Evolutionary conservation across 495 filamentous ascomycete species (phyloP), one percentile per base, ranked within the genome.

Genomic region (Podospora anserina): DNA sequence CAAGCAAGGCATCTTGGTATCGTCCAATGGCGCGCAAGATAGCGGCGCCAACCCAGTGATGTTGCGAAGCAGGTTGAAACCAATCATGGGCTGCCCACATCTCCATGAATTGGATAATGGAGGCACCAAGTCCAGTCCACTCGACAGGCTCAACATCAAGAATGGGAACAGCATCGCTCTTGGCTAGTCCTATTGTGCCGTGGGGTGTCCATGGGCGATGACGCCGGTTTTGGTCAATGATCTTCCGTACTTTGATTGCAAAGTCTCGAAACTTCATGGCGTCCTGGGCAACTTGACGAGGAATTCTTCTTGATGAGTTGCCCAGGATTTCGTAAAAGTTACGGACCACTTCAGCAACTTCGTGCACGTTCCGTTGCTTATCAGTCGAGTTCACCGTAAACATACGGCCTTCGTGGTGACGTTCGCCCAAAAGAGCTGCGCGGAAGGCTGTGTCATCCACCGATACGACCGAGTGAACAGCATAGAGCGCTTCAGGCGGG

Each of bases 1-100:
- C 82, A n/a, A 92, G 76, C n/a, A 60, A 61, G 15, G 85, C 77
- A 3, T 85, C 84, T 30, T 81, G 78, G 75, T 98, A 98, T 72
- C 90, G 84, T 3, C 85, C 87, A 4, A 88, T 84, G 0, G 89
- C 86, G 18, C 91, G 88, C 75, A 97, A 82, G 49, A 98, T 85
- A 62, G 88, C 81, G 5, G 91, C 87, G 20, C 89, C 90, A 49
- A 90, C 76, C 28, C 88, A 86, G 67, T 87, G 81, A 56, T 90
- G 73, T 1, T 77, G 78, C 4, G 84, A 85, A 49, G 77, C 66
- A 13, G 49, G 59, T 19, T 77, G 71, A 53, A 91, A 85, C 62
- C 82, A 81, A 49, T 81, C 79, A 55, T 82, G 82, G 26, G 84
- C 81, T 68, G 88, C 83, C 83, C 91, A 95, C 4, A 88, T 78